A percentile compares a stretch with the other conserved stretches of the same genome.
phyloP scores from a whole-genome alignment of 169 alveolate genomes.

The Plasmodium fragile region DNA sequence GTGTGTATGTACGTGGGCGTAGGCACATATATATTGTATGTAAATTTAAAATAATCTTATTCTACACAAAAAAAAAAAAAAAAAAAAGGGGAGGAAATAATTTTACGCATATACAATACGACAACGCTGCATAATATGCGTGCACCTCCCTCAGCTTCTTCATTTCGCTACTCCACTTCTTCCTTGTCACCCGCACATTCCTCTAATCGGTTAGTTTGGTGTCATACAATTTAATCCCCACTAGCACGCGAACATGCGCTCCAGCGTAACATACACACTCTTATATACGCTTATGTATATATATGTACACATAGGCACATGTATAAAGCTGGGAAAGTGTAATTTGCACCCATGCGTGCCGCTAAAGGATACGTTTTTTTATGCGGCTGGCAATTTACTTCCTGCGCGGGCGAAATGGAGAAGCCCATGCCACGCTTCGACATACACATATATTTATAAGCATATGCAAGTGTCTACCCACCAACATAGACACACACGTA shows the following conservation, averaged over 20 bases:
- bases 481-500: background rate
- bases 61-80: background rate
- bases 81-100: background rate
- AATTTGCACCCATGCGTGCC: background rate
- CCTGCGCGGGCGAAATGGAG: background rate
- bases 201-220: background rate
- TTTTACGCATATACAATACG: background rate
- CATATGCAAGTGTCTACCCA: background rate
- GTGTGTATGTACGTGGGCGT: background rate
- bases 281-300: background rate
- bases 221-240: background rate
- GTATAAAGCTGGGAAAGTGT: background rate
- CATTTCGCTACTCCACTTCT: background rate
- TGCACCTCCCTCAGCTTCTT: background rate
- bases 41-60: slow-evolving; percentile 3
- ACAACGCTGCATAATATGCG: background rate
- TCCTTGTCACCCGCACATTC: background rate
- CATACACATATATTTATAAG: background rate
- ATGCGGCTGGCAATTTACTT: background rate
- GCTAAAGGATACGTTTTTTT: background rate
- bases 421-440: background rate
- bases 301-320: background rate
- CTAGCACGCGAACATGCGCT: background rate
- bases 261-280: background rate
- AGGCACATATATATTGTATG: slow-evolving; percentile 8